A percentile compares a stretch with the other conserved stretches of the same genome.
Evolutionary conservation across 345 rosid genomes (phyloP).

Genomic region (Eutrema heterophyllum): DNA sequence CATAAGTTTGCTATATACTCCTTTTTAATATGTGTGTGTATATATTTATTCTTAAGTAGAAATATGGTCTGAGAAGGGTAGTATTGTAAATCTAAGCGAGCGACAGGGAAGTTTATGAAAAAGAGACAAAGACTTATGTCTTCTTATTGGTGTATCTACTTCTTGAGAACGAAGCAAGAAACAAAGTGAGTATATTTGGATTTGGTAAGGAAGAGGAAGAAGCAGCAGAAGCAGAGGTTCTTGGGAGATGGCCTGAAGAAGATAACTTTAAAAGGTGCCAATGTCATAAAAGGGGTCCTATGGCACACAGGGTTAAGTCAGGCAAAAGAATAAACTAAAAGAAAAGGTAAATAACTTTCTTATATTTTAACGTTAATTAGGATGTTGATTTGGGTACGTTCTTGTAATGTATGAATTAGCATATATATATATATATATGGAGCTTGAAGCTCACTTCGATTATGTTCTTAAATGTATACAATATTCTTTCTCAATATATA

Average conservation of each 20-base stretch:
- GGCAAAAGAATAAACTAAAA: conserved; percentile 16
- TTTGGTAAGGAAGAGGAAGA: conserved; percentile 19
- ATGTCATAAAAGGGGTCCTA: conserved; percentile 20
- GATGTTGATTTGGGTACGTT: background rate
- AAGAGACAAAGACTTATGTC: conserved; percentile 18
- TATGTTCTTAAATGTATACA: conserved; percentile 13
- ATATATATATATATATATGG: conserved; percentile 3
- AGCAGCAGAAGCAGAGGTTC: conserved; percentile 18
- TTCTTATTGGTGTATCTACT: conserved; percentile 25
- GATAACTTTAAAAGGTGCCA: conserved; percentile 19
- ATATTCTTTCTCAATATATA: conserved; percentile 17
- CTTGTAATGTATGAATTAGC: conserved; percentile 9
- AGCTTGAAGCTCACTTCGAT: background rate
- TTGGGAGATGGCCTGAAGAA: conserved; percentile 29
- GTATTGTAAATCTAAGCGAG: background rate
- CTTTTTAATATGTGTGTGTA: background rate
- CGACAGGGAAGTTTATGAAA: background rate
- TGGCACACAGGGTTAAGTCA: conserved; percentile 41
- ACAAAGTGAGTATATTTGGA: conserved; percentile 6
- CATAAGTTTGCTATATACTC: conserved; percentile 15
- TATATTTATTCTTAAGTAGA: background rate
- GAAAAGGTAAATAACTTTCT: conserved; percentile 12
- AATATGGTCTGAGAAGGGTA: conserved; percentile 9
- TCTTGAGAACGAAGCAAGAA: conserved; percentile 14
- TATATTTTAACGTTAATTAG: background rate